Conservation (phyloP, 179 eudicot species). For the Silene noctiflora region DNA sequence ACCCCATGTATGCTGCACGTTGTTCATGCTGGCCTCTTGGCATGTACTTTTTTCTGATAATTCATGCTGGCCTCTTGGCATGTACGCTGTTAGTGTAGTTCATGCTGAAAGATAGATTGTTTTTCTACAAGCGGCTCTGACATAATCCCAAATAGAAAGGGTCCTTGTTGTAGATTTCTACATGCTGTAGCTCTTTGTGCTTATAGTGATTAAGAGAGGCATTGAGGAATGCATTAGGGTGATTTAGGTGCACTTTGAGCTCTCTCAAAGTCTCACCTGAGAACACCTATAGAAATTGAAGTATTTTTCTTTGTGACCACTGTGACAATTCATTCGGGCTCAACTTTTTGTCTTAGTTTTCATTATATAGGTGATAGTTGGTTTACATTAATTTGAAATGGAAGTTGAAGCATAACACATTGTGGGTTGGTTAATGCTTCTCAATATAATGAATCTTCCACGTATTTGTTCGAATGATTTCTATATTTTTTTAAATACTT, state of each 20-base stretch:
- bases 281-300: too few species aligned
- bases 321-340: not conserved
- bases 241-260: too few species aligned
- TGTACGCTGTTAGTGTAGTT: not conserved
- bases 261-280: too few species aligned
- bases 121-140: slow-evolving; percentile 4
- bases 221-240: too few species aligned
- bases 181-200: too few species aligned
- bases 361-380: too few species aligned
- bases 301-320: not conserved
- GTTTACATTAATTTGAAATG: too few species aligned
- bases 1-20: not conserved
- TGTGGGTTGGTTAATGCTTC: not conserved
- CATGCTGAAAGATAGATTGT: not conserved
- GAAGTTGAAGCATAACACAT: not conserved
- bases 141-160: not conserved
- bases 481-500: too few species aligned
- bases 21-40: not conserved
- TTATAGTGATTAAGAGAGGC: too few species aligned
- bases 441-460: not conserved
- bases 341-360: not conserved
- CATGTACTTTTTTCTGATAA: not conserved
- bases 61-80: not conserved
- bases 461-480: not conserved
- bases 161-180: not conserved